A percentile compares a stretch with the other conserved stretches of the same genome.
phyloP scores from a whole-genome alignment of 2,329 filamentous ascomycete genomes.

The Penicillium sclerotiorum region DNA sequence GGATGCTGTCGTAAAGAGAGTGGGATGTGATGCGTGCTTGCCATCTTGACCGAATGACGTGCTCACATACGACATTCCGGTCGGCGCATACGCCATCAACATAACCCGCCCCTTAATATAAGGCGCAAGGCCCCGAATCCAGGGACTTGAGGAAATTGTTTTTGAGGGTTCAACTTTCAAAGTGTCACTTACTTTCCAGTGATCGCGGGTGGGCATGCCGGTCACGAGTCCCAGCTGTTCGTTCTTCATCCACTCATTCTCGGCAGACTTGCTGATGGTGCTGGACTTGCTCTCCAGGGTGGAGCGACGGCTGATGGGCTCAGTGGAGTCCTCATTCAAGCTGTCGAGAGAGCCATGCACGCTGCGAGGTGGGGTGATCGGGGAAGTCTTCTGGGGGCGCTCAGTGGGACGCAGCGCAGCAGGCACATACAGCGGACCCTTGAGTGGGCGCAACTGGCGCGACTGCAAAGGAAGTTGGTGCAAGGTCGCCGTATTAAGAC shows the following conservation, averaged over 20 bases:
- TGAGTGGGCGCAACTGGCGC: constrained; percentile 61
- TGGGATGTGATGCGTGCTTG: constrained; percentile 21
- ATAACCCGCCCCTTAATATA: background rate
- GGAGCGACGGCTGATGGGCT: constrained; percentile 41
- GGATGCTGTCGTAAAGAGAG: background rate
- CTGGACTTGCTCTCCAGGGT: constrained; percentile 46
- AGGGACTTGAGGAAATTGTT: too few species aligned
- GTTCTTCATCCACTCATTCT: constrained; percentile 56
- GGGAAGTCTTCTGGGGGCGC: constrained; percentile 48
- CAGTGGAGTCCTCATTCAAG: constrained; percentile 38
- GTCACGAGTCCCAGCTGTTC: constrained; percentile 59
- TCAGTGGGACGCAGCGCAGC: constrained; percentile 65
- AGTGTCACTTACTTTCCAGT: constrained; percentile 63
- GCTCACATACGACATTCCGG: constrained; percentile 25
- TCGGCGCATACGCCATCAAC: constrained; percentile 23
- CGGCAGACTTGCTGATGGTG: constrained; percentile 51
- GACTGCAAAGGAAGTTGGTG: constrained; percentile 48
- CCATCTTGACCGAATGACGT: constrained; percentile 27
- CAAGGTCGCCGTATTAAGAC: constrained; percentile 39
- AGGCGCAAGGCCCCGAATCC: constrained; percentile 14
- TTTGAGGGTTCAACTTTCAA: background rate
- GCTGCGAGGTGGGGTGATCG: constrained; percentile 55
- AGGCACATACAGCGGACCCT: constrained; percentile 64
- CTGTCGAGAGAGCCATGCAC: constrained; percentile 59
- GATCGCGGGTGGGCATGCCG: constrained; percentile 62